These are phyloP conservation scores for Dendrocalamus latiflorus DNA, from an alignment of 202 grass and related monocot genomes.

Conservation along the genomic window DNA sequence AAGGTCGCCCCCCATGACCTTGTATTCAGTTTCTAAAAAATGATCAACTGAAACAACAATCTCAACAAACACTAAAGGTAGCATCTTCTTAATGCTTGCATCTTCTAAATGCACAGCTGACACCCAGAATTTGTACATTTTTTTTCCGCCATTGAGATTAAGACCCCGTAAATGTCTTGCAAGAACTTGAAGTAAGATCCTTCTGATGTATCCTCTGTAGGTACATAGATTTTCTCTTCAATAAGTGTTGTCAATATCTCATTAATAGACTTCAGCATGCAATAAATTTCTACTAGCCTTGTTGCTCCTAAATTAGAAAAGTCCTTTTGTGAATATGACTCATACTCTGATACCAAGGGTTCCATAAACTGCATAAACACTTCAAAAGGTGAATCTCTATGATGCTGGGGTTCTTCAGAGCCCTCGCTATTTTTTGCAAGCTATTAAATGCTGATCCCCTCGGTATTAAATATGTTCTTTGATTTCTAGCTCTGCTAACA, in stretches of 20 bases:
- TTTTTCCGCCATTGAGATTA: conserved; percentile 67
- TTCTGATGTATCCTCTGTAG: conserved; percentile 76
- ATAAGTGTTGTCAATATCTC: conserved; percentile 52
- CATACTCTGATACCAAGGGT: conserved; percentile 74
- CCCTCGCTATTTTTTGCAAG: conserved; percentile 39
- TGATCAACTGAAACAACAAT: conserved; percentile 61
- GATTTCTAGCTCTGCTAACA: conserved; percentile 48
- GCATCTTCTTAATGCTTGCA: conserved; percentile 61
- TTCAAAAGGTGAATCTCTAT: conserved; percentile 67
- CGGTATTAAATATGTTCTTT: conserved; percentile 28
- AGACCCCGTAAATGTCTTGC: conserved; percentile 56
- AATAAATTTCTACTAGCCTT: conserved; percentile 71
- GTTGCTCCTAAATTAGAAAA: conserved; percentile 55
- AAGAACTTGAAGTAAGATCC: conserved; percentile 81
- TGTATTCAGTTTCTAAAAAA: conserved; percentile 94
- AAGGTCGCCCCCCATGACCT: conserved; percentile 62
- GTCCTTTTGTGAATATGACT: conserved; percentile 42
- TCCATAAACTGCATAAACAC: conserved; percentile 84
- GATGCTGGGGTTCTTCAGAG: conserved; percentile 62
- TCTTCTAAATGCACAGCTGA: conserved; percentile 47
- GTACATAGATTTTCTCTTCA: conserved; percentile 82
- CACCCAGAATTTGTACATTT: conserved; percentile 81
- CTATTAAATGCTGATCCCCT: conserved; percentile 13
- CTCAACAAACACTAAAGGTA: conserved; percentile 68
- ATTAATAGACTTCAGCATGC: conserved; percentile 92